Base-by-base conservation (phyloP, 495 filamentous ascomycete genomes). In the Glonium stellatum region DNA sequence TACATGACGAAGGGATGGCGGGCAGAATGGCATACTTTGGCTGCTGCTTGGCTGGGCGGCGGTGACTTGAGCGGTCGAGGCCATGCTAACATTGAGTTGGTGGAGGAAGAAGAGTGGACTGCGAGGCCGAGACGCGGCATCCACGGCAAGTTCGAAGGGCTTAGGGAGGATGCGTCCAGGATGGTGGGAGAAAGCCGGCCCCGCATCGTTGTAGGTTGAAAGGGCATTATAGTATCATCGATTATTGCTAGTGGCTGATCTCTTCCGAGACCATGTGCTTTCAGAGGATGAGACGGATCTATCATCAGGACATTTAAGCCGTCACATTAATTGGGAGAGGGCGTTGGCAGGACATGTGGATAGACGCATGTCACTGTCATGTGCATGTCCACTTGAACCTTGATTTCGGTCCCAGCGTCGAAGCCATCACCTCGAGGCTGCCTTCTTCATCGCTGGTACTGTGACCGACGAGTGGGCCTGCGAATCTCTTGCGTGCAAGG, bases 181-280 rank as follows among this genome's bases (percentile, higher is more conserved):
- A 15, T 18, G 39, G 39, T 18, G 18, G 39, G 39, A 44, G 12
- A 44, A 44, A 44, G 2, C 39, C 39, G 39, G 39, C 39, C 48
- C 48, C 48, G 48, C 48, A 51, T 51, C 31, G 19, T 27, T 51
- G 48, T 23, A 51, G 23, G 19, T 15, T 51, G 48, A 44, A 44
- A 15, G 39, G 39, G 27, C 3, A 2, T 4, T 44, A 2, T 44
- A 44, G 4, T 18, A 44, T 44, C 13, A 13, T 44, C 39, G 13
- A 11, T 11, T 18, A 18, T 18, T 11, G 10, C 18, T 1, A 44
- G 39, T 11, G 39, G 39, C 39, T 44, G 39, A 44, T 44, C 39
- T 4, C 13, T 44, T 51, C 48, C 48, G 48, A 51, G 48, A 1
- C 12, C 48, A 51, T 51, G 48, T 51, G 48, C 48, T 25, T 51